Base-by-base conservation (phyloP, 352 stramenopile genomes). In the Globisporangium apiculatum region DNA sequence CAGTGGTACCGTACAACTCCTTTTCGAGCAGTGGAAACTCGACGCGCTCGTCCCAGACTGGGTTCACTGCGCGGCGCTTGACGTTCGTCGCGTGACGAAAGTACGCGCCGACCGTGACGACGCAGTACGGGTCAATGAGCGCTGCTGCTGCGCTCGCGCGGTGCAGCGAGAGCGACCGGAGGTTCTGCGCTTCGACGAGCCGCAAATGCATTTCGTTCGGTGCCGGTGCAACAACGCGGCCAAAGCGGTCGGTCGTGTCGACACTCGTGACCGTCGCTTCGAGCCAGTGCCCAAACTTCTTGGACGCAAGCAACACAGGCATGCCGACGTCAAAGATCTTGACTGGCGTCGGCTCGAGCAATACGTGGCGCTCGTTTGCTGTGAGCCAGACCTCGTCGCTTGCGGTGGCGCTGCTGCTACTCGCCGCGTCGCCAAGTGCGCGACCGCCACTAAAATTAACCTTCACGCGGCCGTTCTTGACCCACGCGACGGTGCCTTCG, bases 161-260 rank as follows among this genome's bases (percentile, higher is more conserved):
- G 10, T 68, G 62, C 45, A 68, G 55, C 41, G 64, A 65, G 36
- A 59, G 59, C 12, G 70, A 68, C 14, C 69, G 61, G 24, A 83
- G 58, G 55, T 86, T 83, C 57, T 78, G 75, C 5, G 62, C 75
- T 50, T 86, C 75, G 11, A 79, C 51, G 15, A 86, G 62, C 14
- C 62, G 60, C 38, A 86, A 51, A 55, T 86, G 75, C 73, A 86
- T 81, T 51, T 86, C 68, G 60, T 79, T 81, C n/a, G 71, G 68
- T 37, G 59, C 56, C 11, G 65, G 55, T 7, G 41, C 12, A 12
- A 86, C 60, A 15, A 72, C 60, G 12, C 67, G 65, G 31, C 75
- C 75, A 51, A 77, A 67, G 17, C 71, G 75, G 49, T 86, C 72
- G 43, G 64, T 61, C 15, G 64, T 64, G 62, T 86, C 75, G 1